Evolutionary conservation across 306 rosid genomes (phyloP).

Genomic region (Pachyrhizus erosus): DNA sequence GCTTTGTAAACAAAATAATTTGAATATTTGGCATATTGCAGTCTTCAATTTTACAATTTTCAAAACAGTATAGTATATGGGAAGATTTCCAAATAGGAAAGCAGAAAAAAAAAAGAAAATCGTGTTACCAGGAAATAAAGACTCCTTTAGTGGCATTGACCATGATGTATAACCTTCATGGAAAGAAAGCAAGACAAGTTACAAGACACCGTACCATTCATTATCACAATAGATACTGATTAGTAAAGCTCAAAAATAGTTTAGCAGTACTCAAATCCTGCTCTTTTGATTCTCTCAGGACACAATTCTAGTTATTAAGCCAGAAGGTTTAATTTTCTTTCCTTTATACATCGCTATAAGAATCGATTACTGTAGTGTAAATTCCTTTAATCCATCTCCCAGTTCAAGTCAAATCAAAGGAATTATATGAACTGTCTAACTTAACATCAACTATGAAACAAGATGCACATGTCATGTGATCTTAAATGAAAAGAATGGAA

Average conservation of each 20-base stretch:
- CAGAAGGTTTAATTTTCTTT: neutral
- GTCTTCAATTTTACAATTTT: neutral
- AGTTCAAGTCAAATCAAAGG: neutral
- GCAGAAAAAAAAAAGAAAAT: neutral
- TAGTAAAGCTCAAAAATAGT: neutral
- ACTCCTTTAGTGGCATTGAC: conserved; percentile 63
- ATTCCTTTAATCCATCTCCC: neutral
- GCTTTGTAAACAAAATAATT: neutral
- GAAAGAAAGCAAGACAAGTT: conserved; percentile 28
- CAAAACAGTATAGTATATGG: neutral
- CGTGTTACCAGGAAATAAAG: conserved; percentile 53
- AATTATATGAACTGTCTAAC: neutral
- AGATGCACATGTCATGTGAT: neutral
- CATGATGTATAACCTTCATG: conserved; percentile 44
- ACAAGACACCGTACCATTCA: neutral
- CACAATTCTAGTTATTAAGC: neutral
- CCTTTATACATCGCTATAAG: neutral
- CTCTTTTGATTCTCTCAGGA: neutral
- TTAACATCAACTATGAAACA: neutral
- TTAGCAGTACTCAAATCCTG: neutral
- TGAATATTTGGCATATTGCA: neutral
- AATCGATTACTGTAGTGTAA: neutral
- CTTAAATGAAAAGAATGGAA: neutral
- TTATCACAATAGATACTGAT: neutral
- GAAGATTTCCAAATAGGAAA: neutral